phyloP scores from a whole-genome alignment of 371 early-diverging fungal genomes.

The Mortierella sp. region DNA sequence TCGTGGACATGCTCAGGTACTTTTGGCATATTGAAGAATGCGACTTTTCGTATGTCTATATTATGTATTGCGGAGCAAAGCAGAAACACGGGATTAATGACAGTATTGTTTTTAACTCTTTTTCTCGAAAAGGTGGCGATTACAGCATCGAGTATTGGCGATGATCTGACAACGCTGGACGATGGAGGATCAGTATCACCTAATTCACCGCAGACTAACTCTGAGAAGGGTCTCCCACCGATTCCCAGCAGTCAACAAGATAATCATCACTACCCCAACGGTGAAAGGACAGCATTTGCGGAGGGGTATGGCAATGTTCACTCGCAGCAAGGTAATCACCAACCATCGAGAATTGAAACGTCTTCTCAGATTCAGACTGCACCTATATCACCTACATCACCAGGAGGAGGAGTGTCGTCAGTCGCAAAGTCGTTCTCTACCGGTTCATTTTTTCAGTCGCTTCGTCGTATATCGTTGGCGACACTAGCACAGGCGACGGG shows the following conservation, averaged over 20 bases:
- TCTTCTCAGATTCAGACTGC: background rate
- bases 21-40: background rate
- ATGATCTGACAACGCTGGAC: constrained; percentile 22
- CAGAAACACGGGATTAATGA: background rate
- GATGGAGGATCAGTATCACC: background rate
- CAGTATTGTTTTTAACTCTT: background rate
- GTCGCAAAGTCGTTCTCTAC: constrained; percentile 36
- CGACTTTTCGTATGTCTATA: background rate
- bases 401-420: constrained; percentile 7
- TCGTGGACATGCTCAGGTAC: constrained; percentile 88
- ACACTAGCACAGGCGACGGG: constrained; percentile 44
- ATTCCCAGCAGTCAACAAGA: background rate
- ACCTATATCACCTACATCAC: constrained; percentile 8
- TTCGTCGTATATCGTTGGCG: constrained; percentile 56
- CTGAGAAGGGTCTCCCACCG: background rate
- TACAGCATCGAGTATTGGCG: constrained; percentile 40
- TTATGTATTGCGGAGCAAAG: background rate
- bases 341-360: background rate
- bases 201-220: background rate
- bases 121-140: constrained; percentile 37
- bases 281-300: background rate
- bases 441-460: constrained; percentile 59
- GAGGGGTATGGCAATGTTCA: constrained; percentile 2
- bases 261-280: background rate
- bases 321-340: background rate